Evolutionary conservation across 768 basidiomycete genomes (phyloP), one percentile per base, ranked within the genome.

Genomic region (Rhizopogon vesiculosus): DNA sequence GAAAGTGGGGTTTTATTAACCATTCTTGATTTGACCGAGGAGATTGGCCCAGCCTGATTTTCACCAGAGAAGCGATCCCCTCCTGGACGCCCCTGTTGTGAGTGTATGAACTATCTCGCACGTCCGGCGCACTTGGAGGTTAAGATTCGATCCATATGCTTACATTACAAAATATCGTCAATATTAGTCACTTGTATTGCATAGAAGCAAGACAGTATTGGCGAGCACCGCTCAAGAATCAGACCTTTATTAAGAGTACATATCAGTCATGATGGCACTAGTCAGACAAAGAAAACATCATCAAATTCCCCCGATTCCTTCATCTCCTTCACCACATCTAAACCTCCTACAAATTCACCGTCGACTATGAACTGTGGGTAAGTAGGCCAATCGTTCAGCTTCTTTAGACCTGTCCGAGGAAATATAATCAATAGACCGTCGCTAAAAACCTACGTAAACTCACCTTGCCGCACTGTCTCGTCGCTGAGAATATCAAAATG

Each of bases 321-420:
- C 89, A 95, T 89, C 74, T 98, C 96, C 68, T 84, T 82, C 22
- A 95, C 82, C 51, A 98, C 86, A 67, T 99, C 96, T 51, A 98
- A 72, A 4, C 96, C 96, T n/a, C 96, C 96, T 15, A 97, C 85
- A 16, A 99, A 79, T 68, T 98, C 93, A 5, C 97, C 95, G 3
- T 91, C 84, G 50, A 93, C 76, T 60, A 94, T 88, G 19, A 96
- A 76, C 66, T 93, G 91, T 3, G 91, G 90, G 74, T 81, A 92
- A 3, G 90, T 96, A 0, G 93, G 93, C 93, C 93, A 95, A 57
- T 93, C 81, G 65, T 95, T 95, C 57, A 92, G 65, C 58, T 76
- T 81, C 72, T 87, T 87, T 51, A 87, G 79, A 66, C 82, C 93
- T 84, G 59, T 33, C 45, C 48, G 25, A 16, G 22, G 45, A 16